Evolutionary conservation across 2,329 filamentous ascomycete genomes (phyloP).

Genomic region (Aspergillus pseudotamarii): DNA sequence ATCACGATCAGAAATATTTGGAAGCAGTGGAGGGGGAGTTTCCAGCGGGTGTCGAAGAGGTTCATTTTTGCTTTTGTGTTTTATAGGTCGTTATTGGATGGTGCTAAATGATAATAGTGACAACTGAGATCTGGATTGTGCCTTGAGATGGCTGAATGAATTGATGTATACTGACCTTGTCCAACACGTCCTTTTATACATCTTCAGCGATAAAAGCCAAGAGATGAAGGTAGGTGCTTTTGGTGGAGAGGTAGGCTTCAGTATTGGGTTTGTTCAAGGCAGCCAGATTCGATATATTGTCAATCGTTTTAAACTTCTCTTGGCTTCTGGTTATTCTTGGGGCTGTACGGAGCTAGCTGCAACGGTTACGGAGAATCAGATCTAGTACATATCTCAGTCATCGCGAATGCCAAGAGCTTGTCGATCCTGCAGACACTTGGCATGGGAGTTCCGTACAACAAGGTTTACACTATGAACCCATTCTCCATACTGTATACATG

Average conservation of each 20-base stretch:
- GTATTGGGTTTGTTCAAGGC: not conserved
- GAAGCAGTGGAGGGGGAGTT: not conserved
- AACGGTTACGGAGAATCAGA: not conserved
- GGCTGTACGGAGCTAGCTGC: not conserved
- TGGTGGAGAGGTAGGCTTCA: not conserved
- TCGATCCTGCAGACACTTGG: not conserved
- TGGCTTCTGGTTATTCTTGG: not conserved
- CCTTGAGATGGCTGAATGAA: not conserved
- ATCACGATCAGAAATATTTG: not conserved
- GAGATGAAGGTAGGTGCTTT: fast-evolving
- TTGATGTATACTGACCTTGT: not conserved
- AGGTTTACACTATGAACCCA: not conserved
- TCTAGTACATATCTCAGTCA: not conserved
- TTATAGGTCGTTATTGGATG: not conserved
- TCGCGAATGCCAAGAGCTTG: not conserved
- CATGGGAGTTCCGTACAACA: not conserved
- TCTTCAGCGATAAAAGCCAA: not conserved
- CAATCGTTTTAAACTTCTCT: not conserved
- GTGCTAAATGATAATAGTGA: fast-evolving
- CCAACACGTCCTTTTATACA: not conserved
- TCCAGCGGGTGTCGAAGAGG: not conserved
- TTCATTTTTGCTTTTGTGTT: not conserved
- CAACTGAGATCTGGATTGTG: not conserved
- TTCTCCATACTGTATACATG: too few species aligned
- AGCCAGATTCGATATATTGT: not conserved